These are phyloP conservation scores for Recurvomyces mirabilis DNA, from an alignment of 495 filamentous ascomycete species.

Conservation along the genomic window DNA sequence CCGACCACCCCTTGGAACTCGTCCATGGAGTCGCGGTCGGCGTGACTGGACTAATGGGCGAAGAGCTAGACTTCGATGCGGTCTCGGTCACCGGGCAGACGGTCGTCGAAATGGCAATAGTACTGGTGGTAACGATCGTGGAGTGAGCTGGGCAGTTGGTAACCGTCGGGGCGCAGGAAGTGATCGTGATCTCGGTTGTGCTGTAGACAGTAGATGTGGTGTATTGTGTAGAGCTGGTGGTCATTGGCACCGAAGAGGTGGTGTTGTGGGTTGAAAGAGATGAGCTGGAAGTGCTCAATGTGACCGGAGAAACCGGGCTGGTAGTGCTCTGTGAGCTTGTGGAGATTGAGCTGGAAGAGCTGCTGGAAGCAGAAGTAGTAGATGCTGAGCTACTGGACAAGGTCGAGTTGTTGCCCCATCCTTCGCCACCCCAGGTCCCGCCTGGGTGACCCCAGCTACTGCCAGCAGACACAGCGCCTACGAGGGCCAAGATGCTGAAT, in stretches of 20 bases:
- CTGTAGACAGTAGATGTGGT: slow-evolving; percentile 10
- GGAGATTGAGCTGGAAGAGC: slow-evolving; percentile 22
- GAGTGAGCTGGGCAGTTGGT: slow-evolving; percentile 9
- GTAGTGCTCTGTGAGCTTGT: slow-evolving; percentile 22
- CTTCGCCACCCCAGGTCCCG: too few relatives aligned
- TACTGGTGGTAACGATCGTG: not conserved
- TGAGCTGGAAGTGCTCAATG: slow-evolving; percentile 24
- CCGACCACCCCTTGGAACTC: too few relatives aligned
- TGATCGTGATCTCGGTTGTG: slow-evolving; percentile 4
- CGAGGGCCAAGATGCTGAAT: not conserved
- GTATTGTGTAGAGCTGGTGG: not conserved
- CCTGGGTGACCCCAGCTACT: not conserved
- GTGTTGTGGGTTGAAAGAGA: too few relatives aligned
- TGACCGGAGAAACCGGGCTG: slow-evolving; percentile 28
- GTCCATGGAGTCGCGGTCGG: too few relatives aligned
- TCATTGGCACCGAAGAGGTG: slow-evolving; percentile 17
- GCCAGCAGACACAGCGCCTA: not conserved
- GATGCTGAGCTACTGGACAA: not conserved
- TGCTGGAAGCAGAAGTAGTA: too few relatives aligned
- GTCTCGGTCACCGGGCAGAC: not conserved
- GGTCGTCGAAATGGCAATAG: not conserved
- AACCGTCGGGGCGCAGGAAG: not conserved
- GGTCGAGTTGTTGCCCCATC: too few relatives aligned
- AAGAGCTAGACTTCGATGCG: too few relatives aligned
- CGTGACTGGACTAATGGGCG: not conserved